Base-by-base conservation (phyloP, 1,284 basidiomycete genomes). In the Ganoderma sinense region DNA sequence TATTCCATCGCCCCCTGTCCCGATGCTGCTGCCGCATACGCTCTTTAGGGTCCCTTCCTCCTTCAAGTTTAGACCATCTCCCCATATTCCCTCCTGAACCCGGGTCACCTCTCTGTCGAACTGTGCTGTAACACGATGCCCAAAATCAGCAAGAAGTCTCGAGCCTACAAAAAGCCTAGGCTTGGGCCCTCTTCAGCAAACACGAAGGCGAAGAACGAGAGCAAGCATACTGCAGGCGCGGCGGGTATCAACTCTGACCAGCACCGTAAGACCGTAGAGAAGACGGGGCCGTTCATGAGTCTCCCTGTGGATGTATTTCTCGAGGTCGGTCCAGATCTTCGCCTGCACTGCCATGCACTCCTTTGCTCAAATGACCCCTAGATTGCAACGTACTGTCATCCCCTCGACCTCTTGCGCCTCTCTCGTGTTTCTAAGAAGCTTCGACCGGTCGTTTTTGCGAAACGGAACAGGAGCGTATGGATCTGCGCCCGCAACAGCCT, bases 311-410 rank as follows among this genome's bases (percentile, higher is more conserved):
- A 74, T n/a, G 59, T 75, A 10, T 74, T 75, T 43, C 59, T 63
- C 39, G 73, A 75, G 65, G 74, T 74, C 3, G 13, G 55, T 43
- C 36, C 11, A 39, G 36, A 39, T 39, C 36, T 39, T 39, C 36
- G 11, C 8, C 36, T 8, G 8, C 11, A 11, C 36, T n/a, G n/a
- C n/a, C n/a, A n/a, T n/a, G n/a, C n/a, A n/a, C n/a, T n/a, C n/a
- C n/a, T n/a, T n/a, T n/a, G n/a, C 48, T 51, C 23, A 51, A 51
- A 13, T 10, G 23, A 23, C 23, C 23, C 26, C 11, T 51, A 83
- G 80, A 75, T 83, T 60, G 74, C 78, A 14, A 69, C 71, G 56
- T 73, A 75, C 43, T 43, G 82, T 14, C 56, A 65, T 11, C 80
- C 81, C 6, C 8, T 64, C 1, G 82, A 82, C 69, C 73, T 82